Evolutionary conservation across 2,329 filamentous ascomycete genomes (phyloP), one percentile per base, ranked within the genome.

Genomic region (Fusarium newnesense): DNA sequence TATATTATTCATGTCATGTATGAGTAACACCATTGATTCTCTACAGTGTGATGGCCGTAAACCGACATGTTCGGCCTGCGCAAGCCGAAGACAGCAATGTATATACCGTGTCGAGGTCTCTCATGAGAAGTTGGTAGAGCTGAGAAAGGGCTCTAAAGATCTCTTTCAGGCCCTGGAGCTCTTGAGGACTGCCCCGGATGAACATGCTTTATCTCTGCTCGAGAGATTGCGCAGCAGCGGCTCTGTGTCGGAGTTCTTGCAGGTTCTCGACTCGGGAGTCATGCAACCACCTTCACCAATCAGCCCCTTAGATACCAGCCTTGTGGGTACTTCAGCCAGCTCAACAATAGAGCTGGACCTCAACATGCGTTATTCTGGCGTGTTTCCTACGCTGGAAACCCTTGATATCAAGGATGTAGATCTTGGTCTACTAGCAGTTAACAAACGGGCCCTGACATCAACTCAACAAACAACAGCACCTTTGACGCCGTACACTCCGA

Each of bases 21-120:
- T 18, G 5, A 44, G 60, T 70, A 70, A 70, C 67, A 57, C 21
- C 1, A 5, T n/a, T 21, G 26, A 13, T 44, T 18, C 9, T 10
- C 4, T 50, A 28, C 42, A 70, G 67, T 70, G 67, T 67, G 67
- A 70, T 24, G 67, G 67, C 15, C 49, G 21, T 50, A 70, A 61
- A 26, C 67, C 67, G 24, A 70, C 47, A 15, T 70, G 67, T 5
- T 60, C 67, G n/a, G 60, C 67, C 5, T 70, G 67, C 30, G 43
- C 54, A 24, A 70, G 59, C 39, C 67, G 67, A 8, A 56, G 47
- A 12, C 67, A 70, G n/a, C 39, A 60, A 26, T 70, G 67, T 47
- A 37, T 32, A 4, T 70, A 70, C n/a, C 67, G 67, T 9, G 67
- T 47, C 37, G 67, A 70, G 43, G 43, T 70, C 9, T 60, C 67